Base-by-base conservation (phyloP, 352 stramenopile species). In the Peronospora belbahrii region DNA sequence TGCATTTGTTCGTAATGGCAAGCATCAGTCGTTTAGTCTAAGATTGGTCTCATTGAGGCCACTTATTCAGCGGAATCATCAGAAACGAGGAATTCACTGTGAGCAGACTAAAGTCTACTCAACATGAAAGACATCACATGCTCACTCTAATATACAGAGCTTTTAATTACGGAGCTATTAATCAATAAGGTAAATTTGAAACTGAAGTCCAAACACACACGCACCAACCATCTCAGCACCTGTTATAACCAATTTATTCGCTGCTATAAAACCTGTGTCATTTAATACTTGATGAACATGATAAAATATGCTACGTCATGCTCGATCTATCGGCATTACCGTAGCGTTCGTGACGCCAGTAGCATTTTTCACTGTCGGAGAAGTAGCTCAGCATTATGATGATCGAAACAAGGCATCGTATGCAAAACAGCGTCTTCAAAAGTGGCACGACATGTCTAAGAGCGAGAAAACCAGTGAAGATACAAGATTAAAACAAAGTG, bases 71-170 rank as follows among this genome's bases (percentile, higher is more conserved):
- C 75, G 79, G 67, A 82, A 69, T 65, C 59, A 62, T 90, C 79
- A 90, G 79, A 88, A 90, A 88, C 79, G 79, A 90, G 79, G 79
- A 90, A 90, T 90, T 90, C 78, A 90, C 78, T 90, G 72, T 84
- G 70, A 37, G 31, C 34, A 60, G 38, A 52, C 55, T 40, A 34
- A 59, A 54, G 52, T 28, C 51, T 27, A 34, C 33, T 24, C 72
- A 83, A 65, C 42, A 73, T 87, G 75, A 89, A 86, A 63, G 46
- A 85, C 75, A 89, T 89, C 78, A 89, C 63, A 47, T 50, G 55
- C 69, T 42, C 24, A 28, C 24, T 28, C 7, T 9, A 28, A 27
- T 27, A 6, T 27, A 27, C 6, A 27, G 9, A 3, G 41, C 62
- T 70, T 53, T 4, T 38, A n/a, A n/a, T n/a, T n/a, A n/a, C n/a